Evolutionary conservation across 192 early-diverging fungal genomes (phyloP), one percentile per base, ranked within the genome.

Genomic region (Backusella morwellensis): DNA sequence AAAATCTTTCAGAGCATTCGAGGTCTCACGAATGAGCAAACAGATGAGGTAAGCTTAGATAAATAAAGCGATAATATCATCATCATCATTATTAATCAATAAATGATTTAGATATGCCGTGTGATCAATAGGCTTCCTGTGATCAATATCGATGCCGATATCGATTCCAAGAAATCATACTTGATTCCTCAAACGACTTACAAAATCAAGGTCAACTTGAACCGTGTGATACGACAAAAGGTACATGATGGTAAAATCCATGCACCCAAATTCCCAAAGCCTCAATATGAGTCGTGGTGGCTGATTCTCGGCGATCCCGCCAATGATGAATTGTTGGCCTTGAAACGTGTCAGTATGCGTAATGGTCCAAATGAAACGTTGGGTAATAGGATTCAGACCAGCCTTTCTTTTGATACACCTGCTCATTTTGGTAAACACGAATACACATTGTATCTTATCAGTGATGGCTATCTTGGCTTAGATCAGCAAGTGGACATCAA

Each of bases 221-320:
- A 72, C 2, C 63, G 81, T 29, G 35, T 66, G 29, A 32, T 29
- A 17, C 71, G 70, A 12, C 77, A 84, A 69, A 78, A 81, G 41
- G 54, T 74, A 5, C 80, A 89, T 78, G 68, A 81, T 26, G 90
- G 90, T 2, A 89, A 89, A 21, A 90, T 96, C n/a, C 85, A 93
- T 74, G 88, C 94, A 21, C 95, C 96, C 21, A 80, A 86, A 73
- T 99, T 98, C 78, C 93, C 96, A 19, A 98, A 98, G 78, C 84
- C 90, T 7, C 96, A 98, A 80, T 93, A 92, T 80, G 97, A 99
- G 78, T 92, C 94, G 0, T 99, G 96, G 95, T 99, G 94, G 94
- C 75, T 95, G 4, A 86, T 97, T 8, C 81, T 98, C 8, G 96
- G 92, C 0, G 89, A 96, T 66, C 80, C 79, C 7, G 82, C 34